phyloP scores from a whole-genome alignment of 306 rosid genomes.

The Medicago truncatula region MtrunA17r5.0-ANR NC_053043.1:36577001-36577500 shows the following conservation, averaged over 20 bases:
- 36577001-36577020: slow-evolving; percentile 19
- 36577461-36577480: no score
- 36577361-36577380: no score
- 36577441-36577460: no score
- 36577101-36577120: background rate
- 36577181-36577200: slow-evolving; percentile 62
- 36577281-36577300: no score
- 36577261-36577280: background rate
- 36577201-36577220: slow-evolving; percentile 62
- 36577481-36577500: no score
- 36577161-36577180: slow-evolving; percentile 60
- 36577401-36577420: no score
- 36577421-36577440: no score
- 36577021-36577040: slow-evolving; percentile 13
- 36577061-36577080: background rate
- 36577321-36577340: background rate
- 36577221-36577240: background rate
- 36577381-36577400: no score
- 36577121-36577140: background rate
- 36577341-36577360: no score
- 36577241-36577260: background rate
- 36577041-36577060: slow-evolving; percentile 28
- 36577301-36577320: background rate
- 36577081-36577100: slow-evolving; percentile 43
- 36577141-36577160: slow-evolving; percentile 23